A percentile compares a stretch with the other conserved stretches of the same genome.
Evolutionary conservation across 441 rosid genomes (phyloP).

Genomic region (Gossypium aridum): DNA sequence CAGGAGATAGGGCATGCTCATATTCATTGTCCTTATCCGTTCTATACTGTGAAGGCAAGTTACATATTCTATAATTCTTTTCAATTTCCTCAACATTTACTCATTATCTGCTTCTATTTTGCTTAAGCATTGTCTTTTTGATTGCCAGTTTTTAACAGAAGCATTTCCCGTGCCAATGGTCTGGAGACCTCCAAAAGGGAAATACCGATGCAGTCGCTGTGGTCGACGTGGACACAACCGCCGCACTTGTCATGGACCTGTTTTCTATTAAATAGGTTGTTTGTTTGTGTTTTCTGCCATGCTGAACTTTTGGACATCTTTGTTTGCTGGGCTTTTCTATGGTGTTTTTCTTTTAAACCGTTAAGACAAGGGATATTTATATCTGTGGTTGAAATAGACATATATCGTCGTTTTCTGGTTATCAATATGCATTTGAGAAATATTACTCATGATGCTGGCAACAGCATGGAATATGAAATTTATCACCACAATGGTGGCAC

Average conservation of each 20-base stretch:
- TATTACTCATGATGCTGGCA: neutral
- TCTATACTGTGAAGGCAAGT: neutral
- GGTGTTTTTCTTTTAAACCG: neutral
- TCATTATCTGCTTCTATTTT: neutral
- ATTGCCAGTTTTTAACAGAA: neutral
- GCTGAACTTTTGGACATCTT: conserved; percentile 8
- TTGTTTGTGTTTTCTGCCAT: neutral
- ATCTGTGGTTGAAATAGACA: neutral
- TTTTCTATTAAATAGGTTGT: conserved; percentile 8
- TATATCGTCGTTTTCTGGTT: neutral
- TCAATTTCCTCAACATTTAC: neutral
- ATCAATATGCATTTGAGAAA: neutral
- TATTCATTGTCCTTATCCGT: conserved; percentile 11
- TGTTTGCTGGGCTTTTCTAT: conserved; percentile 1
- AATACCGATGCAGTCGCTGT: conserved; percentile 9
- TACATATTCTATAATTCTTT: neutral
- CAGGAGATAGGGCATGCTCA: conserved; percentile 1
- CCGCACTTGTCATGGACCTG: conserved; percentile 10
- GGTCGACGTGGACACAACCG: conserved; percentile 12
- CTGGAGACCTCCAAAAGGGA: neutral
- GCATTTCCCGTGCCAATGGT: neutral
- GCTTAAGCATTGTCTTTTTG: conserved; percentile 1
- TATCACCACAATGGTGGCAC: neutral
- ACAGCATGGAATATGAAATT: neutral
- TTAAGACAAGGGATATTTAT: neutral